Conservation (phyloP, 2,329 filamentous ascomycete species). For the Graphilbum fragrans region DNA sequence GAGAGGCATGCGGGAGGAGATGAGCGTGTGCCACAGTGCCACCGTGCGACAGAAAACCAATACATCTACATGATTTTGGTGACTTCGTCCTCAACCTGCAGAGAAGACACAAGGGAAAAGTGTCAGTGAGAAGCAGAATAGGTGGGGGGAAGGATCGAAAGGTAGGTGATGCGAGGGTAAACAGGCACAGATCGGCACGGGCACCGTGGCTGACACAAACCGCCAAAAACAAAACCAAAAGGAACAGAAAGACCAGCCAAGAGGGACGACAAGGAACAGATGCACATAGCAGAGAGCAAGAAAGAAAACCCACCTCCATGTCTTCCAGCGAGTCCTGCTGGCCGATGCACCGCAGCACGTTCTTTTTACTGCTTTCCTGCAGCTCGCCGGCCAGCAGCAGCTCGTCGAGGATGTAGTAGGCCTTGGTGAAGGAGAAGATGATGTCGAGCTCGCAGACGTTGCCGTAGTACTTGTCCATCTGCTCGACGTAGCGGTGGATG, state of each 20-base stretch:
- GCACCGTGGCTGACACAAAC: neutral
- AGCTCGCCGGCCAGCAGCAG: slow-evolving; percentile 89
- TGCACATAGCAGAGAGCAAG: neutral
- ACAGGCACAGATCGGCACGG: neutral
- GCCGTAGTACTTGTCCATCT: slow-evolving; percentile 99
- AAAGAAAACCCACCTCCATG: slow-evolving; percentile 63
- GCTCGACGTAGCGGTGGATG: slow-evolving; percentile 97
- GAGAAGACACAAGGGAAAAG: slow-evolving; percentile 22
- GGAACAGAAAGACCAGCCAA: neutral
- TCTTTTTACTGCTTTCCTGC: slow-evolving; percentile 99
- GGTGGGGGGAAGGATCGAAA: neutral
- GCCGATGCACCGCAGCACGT: slow-evolving; percentile 86
- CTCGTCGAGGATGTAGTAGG: slow-evolving; percentile 98
- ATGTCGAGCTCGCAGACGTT: slow-evolving; percentile 99
- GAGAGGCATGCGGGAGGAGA: neutral
- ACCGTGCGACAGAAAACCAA: too few species aligned
- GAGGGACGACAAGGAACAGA: neutral
- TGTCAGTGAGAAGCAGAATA: slow-evolving; percentile 30
- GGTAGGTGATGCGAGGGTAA: neutral
- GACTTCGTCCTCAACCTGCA: slow-evolving; percentile 79
- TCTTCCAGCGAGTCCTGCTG: slow-evolving; percentile 97
- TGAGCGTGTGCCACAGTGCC: neutral
- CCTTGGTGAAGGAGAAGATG: slow-evolving; percentile 99
- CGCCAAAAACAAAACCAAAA: neutral
- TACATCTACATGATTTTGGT: slow-evolving; percentile 70